These are phyloP conservation scores for Prunella vulgaris DNA, from an alignment of 257 asterid genomes.

Conservation along the genomic window DNA sequence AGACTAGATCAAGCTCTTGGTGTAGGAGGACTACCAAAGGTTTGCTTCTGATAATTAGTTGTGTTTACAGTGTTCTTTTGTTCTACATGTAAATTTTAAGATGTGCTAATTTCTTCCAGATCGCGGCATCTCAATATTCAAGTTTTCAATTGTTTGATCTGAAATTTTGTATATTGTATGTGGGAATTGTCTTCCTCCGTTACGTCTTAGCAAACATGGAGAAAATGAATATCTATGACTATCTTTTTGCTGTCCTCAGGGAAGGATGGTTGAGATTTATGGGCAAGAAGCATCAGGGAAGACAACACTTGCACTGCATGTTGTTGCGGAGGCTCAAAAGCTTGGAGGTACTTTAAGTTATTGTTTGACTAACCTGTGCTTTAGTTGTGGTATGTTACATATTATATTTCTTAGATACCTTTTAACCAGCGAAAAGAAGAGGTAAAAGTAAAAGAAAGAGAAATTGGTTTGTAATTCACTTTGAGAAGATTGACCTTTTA, in stretches of 20 bases:
- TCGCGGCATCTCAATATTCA: not conserved
- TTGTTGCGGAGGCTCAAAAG: constrained; percentile 90
- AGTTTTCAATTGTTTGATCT: not conserved
- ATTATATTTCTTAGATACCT: not conserved
- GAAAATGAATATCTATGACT: constrained; percentile 9
- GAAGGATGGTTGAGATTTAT: constrained; percentile 86
- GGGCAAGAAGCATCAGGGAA: constrained; percentile 99
- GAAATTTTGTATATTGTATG: not conserved
- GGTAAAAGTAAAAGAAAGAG: not conserved
- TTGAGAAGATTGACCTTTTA: not conserved
- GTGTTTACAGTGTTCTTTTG: not conserved
- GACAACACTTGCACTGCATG: constrained; percentile 94
- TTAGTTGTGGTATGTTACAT: no score
- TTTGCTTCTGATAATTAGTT: constrained; percentile 25
- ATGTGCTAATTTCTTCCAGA: not conserved
- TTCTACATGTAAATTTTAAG: not conserved
- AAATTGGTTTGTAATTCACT: not conserved
- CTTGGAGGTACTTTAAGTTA: constrained; percentile 66
- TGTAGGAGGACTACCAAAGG: constrained; percentile 94
- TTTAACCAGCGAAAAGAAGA: not conserved
- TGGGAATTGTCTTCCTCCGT: not conserved
- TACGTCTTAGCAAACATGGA: not conserved
- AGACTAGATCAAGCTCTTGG: constrained; percentile 93
- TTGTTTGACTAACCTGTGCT: not conserved
- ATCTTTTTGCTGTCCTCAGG: constrained; percentile 43